Base-by-base conservation (phyloP, 345 rosid species). In the Passiflora organensis region DNA sequence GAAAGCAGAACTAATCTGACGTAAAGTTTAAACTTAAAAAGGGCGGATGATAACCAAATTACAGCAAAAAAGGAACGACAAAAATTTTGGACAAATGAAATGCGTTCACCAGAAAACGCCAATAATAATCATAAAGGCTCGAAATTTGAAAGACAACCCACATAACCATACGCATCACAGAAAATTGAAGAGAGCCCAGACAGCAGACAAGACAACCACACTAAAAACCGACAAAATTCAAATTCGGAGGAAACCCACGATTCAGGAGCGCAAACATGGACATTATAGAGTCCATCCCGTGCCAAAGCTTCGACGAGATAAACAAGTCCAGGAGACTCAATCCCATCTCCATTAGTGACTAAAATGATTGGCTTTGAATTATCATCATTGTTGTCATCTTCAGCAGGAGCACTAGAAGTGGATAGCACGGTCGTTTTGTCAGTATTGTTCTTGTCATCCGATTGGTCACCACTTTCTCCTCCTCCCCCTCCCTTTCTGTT, bases 201-300 rank as follows among this genome's bases (percentile, higher is more conserved):
- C 13, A 15, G 14, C 32, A 38, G 0, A 39, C 21, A 18, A 42
- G 19, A 0, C 15, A 42, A 41, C 4, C 34, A 34, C 2, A 17
- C 43, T 42, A 38, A 55, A 15, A 32, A 42, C 18, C 41, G 21
- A 65, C 14, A 36, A 18, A 24, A 37, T 19, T 32, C 24, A 3
- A 55, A 42, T 38, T 24, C 3, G 10, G 12, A 32, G 53, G 13
- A 54, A 64, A 62, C 96, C 69, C 74, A 93, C 97, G 74, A 89
- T 78, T 86, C 95, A 61, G 97, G 97, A 46, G 89, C 97, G 77
- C 89, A 83, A 67, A 93, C 99, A 36, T 86, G 78, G 59, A 93
- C 88, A 83, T 79, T 80, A 61, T 79, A 93, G 20, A 82, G 86
- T 36, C 89, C 87, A 44, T 75, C 70, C 43, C 66, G 65, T 53